Conservation (phyloP, 2,329 filamentous ascomycete species). For the Hypoxylon sp. region DNA sequence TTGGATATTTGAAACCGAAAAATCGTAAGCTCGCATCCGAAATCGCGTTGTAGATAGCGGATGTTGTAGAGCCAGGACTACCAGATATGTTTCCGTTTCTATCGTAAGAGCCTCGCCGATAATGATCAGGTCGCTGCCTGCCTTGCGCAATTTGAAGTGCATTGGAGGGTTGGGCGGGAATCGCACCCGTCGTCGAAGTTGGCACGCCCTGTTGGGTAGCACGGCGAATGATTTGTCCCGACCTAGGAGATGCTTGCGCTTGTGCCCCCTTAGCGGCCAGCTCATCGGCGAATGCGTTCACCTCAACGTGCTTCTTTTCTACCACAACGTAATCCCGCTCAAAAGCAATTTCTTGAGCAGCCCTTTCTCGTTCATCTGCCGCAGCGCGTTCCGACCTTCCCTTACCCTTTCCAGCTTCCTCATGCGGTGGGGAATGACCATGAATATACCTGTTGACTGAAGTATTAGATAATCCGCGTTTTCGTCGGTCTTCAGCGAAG, state of each 20-base stretch:
- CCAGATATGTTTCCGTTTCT: conserved; percentile 72
- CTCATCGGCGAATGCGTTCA: conserved; percentile 97
- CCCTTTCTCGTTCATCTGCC: conserved; percentile 72
- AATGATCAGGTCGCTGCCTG: conserved; percentile 74
- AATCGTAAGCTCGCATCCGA: conserved; percentile 87
- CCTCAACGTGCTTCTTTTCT: conserved; percentile 94
- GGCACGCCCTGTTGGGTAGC: conserved; percentile 83
- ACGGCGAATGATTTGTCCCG: conserved; percentile 77
- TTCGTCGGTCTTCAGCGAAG: conserved; percentile 54
- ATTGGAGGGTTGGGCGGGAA: conserved; percentile 75
- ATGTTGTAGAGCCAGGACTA: conserved; percentile 79
- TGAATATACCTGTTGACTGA: conserved; percentile 54
- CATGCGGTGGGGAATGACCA: conserved; percentile 54
- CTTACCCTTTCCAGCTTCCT: conserved; percentile 53
- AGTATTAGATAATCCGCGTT: conserved; percentile 58
- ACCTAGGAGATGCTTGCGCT: conserved; percentile 64
- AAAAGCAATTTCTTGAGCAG: conserved; percentile 88
- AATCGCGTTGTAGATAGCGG: conserved; percentile 93
- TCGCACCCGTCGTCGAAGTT: conserved; percentile 76
- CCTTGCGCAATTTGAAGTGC: conserved; percentile 81
- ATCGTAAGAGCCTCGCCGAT: conserved; percentile 85
- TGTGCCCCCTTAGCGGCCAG: conserved; percentile 80
- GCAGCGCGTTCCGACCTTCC: conserved; percentile 52
- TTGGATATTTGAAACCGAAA: conserved; percentile 78
- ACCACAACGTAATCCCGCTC: conserved; percentile 96